Percentiles rank a stretch among this genome's conserved stretches.
Evolutionary conservation across 768 basidiomycete species (phyloP).

Genomic region (Boletus subparvulus): DNA sequence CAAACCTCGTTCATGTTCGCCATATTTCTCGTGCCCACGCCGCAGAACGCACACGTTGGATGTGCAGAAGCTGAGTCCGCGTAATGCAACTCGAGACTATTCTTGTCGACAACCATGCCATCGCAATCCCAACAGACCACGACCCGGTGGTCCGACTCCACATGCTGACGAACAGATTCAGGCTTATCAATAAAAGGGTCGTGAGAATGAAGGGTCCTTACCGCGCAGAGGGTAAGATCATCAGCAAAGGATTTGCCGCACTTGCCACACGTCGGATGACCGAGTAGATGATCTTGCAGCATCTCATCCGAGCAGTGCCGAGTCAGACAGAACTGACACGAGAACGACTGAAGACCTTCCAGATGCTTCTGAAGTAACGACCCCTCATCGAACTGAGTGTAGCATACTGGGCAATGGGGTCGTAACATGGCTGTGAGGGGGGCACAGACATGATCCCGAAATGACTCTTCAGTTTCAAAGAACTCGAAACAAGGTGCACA

Average conservation of each 20-base stretch:
- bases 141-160: conserved; percentile 21
- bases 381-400: conserved; percentile 22
- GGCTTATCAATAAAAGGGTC: background rate
- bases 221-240: conserved; percentile 18
- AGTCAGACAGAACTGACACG: conserved; percentile 21
- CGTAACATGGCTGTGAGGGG: conserved; percentile 6
- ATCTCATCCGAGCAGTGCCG: conserved; percentile 24
- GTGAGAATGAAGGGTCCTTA: conserved; percentile 6
- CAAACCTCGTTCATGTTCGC: conserved; percentile 24
- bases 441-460: conserved; percentile 17
- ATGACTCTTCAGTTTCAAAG: conserved; percentile 13
- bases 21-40: conserved; percentile 12
- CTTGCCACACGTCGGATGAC: conserved; percentile 25
- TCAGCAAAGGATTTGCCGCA: conserved; percentile 22
- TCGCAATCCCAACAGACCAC: conserved; percentile 34
- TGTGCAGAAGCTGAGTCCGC: conserved; percentile 19
- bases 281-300: conserved; percentile 25
- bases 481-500: conserved; percentile 17
- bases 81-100: conserved; percentile 23
- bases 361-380: conserved; percentile 18
- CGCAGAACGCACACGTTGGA: conserved; percentile 22
- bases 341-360: conserved; percentile 9
- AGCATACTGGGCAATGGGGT: conserved; percentile 24
- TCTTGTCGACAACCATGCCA: conserved; percentile 23
- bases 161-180: conserved; percentile 16